Conservation (phyloP, 2,329 filamentous ascomycete genomes). For the Aspergillaceae sp. region DNA sequence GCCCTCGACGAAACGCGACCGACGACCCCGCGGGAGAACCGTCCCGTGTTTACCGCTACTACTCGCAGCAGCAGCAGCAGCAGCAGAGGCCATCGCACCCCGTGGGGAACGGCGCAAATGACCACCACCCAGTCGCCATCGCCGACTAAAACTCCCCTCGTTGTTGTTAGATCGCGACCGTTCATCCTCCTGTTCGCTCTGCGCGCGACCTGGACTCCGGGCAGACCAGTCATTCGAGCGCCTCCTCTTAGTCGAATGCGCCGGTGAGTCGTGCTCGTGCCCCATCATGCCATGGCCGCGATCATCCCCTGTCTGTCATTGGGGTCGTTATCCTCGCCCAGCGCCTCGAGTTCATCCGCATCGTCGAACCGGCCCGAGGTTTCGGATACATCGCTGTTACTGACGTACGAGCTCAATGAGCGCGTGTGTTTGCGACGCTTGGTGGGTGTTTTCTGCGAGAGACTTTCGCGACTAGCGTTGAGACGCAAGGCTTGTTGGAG, state of each 20-base stretch:
- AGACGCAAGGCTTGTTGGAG: conserved; percentile 16
- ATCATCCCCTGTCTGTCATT: no score
- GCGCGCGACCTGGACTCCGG: not conserved
- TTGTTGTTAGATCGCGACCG: not conserved
- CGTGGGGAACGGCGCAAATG: conserved; percentile 5
- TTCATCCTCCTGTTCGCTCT: not conserved
- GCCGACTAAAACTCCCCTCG: conserved; percentile 1
- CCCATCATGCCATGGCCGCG: not conserved
- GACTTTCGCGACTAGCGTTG: conserved; percentile 6
- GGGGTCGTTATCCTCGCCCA: not conserved
- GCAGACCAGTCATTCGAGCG: conserved; percentile 40
- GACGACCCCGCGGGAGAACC: conserved; percentile 34
- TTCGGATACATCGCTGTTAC: conserved; percentile 19
- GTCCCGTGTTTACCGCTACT: not conserved
- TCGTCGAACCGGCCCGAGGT: conserved; percentile 29
- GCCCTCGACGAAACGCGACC: conserved; percentile 64
- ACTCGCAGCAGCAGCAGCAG: conserved; percentile 8
- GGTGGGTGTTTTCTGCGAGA: conserved; percentile 10
- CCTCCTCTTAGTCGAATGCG: conserved; percentile 34
- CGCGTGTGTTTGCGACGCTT: conserved; percentile 23
- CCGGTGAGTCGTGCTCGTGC: conserved; percentile 9
- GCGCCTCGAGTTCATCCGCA: conserved; percentile 21
- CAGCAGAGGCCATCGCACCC: not conserved
- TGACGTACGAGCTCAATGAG: conserved; percentile 9
- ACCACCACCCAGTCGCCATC: conserved; percentile 3